phyloP scores from a whole-genome alignment of 2,329 filamentous ascomycete species.

The Cladophialophora immunda region DNA sequence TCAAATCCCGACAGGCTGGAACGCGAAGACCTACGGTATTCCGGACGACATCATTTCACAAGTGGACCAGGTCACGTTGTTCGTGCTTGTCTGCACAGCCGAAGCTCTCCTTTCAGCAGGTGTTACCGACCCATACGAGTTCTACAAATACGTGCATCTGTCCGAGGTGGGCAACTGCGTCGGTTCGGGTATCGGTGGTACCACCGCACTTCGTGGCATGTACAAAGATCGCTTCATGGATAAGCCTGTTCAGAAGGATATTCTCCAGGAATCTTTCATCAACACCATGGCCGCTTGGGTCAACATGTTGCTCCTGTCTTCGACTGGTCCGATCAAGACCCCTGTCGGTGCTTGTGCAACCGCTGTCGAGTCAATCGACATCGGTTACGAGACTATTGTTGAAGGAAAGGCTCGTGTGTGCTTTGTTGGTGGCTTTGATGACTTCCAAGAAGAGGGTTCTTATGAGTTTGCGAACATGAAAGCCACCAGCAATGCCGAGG shows the following conservation, averaged over 20 bases:
- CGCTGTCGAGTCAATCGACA: slow-evolving; percentile 95
- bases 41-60: slow-evolving; percentile 98
- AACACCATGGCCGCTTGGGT: slow-evolving; percentile 99
- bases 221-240: slow-evolving; percentile 98
- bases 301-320: slow-evolving; percentile 97
- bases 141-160: slow-evolving; percentile 99
- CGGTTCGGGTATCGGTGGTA: slow-evolving; percentile 97
- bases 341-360: slow-evolving; percentile 97
- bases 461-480: slow-evolving; percentile 99
- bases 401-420: slow-evolving; percentile 98
- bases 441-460: slow-evolving; percentile 98
- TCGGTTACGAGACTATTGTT: slow-evolving; percentile 97
- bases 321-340: slow-evolving; percentile 97
- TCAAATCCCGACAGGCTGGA: slow-evolving; percentile 96
- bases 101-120: slow-evolving; percentile 90
- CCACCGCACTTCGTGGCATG: slow-evolving; percentile 91
- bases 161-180: slow-evolving; percentile 98
- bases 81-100: slow-evolving; percentile 90
- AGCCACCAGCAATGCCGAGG: slow-evolving; percentile 96
- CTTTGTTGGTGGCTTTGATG: slow-evolving; percentile 98
- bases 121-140: slow-evolving; percentile 99
- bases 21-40: slow-evolving; percentile 93
- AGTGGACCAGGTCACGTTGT: slow-evolving; percentile 95
- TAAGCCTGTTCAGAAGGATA: slow-evolving; percentile 97
- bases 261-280: slow-evolving; percentile 99